A percentile compares a stretch with the other conserved stretches of the same genome.
phyloP scores from a whole-genome alignment of 2,329 filamentous ascomycete species.

The Zelopaecilomyces penicillatus region DNA sequence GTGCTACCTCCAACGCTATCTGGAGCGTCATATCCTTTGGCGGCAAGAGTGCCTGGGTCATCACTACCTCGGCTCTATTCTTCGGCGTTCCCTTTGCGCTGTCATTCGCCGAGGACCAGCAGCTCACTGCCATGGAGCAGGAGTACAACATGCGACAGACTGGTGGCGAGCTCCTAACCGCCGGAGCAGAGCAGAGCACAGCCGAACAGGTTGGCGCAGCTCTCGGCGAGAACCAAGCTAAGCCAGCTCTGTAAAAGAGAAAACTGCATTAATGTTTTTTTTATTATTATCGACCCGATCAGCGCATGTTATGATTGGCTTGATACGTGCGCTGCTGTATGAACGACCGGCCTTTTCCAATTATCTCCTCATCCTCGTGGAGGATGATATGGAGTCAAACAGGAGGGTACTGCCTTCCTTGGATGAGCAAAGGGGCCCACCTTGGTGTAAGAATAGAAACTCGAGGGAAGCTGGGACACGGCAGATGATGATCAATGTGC shows the following conservation, averaged over 20 bases:
- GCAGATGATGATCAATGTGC: no score
- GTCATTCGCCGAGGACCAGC: slow-evolving; percentile 91
- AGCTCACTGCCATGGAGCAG: slow-evolving; percentile 94
- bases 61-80: slow-evolving; percentile 82
- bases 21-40: slow-evolving; percentile 58
- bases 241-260: slow-evolving; percentile 40
- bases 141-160: slow-evolving; percentile 94
- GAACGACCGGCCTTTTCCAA: no score
- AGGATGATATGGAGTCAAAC: no score
- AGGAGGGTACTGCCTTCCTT: no score
- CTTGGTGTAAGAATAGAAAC: no score
- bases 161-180: slow-evolving; percentile 62
- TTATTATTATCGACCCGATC: no score
- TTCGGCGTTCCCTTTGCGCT: slow-evolving; percentile 89
- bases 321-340: no score
- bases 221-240: slow-evolving; percentile 37
- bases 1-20: slow-evolving; percentile 40
- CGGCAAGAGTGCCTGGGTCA: slow-evolving; percentile 83
- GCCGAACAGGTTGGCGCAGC: slow-evolving; percentile 42
- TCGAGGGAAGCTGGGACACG: no score
- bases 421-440: no score
- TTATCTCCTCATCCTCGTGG: no score
- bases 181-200: slow-evolving; percentile 35
- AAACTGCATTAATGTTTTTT: no score
- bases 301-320: no score